phyloP scores from a whole-genome alignment of 1,284 basidiomycete genomes.

The Filobasidium uniguttulatum region DNA sequence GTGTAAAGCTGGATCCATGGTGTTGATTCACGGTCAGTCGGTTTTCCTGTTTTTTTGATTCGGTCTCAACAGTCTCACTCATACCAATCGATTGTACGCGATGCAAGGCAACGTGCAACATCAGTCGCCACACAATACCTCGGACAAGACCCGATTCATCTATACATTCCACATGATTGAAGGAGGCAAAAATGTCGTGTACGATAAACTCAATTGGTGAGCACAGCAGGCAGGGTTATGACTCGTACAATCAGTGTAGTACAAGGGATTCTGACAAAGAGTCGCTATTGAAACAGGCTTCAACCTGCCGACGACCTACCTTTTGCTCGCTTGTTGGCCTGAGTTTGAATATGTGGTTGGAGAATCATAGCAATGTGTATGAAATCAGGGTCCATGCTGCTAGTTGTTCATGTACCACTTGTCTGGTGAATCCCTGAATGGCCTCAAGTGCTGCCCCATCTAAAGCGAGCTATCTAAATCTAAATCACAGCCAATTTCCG shows the following conservation, averaged over 20 bases:
- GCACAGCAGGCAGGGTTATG: conserved; percentile 2
- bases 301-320: conserved; percentile 70
- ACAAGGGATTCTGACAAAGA: background rate
- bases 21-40: conserved; percentile 57
- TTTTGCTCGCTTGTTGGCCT: conserved; percentile 64
- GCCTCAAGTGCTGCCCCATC: too few species aligned
- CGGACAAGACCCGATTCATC: conserved; percentile 58
- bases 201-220: conserved; percentile 35
- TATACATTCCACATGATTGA: conserved; percentile 78
- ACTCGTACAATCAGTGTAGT: conserved; percentile 53
- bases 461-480: too few species aligned
- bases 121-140: conserved; percentile 66
- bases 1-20: conserved; percentile 64
- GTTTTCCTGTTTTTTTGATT: background rate
- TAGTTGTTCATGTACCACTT: too few species aligned
- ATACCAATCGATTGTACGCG: background rate
- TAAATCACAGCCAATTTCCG: too few species aligned
- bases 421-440: too few species aligned
- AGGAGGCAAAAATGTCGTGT: conserved; percentile 26
- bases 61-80: too few species aligned
- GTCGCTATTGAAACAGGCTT: conserved; percentile 41
- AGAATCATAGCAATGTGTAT: too few species aligned
- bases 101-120: conserved; percentile 73
- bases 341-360: too few species aligned
- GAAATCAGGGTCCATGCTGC: too few species aligned